A percentile compares a stretch with the other conserved stretches of the same genome.
phyloP scores from a whole-genome alignment of 2,329 filamentous ascomycete species.

The Zymoseptoria pseudotritici region DNA sequence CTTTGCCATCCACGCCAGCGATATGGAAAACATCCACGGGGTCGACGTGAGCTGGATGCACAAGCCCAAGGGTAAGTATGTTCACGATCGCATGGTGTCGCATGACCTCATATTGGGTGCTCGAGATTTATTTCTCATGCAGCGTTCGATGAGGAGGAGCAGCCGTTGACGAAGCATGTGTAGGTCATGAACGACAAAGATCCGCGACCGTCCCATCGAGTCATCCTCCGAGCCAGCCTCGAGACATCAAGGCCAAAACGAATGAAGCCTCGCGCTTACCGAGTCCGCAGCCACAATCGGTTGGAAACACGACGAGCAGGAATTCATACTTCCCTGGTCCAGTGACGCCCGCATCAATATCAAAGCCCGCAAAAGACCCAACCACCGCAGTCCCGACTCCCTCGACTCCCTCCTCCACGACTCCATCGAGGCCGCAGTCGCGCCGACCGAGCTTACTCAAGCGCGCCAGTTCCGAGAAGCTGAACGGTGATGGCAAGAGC shows the following conservation, averaged over 20 bases:
- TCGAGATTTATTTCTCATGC: not conserved
- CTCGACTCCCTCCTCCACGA: slow-evolving; percentile 10
- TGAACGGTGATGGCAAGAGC: slow-evolving; percentile 16
- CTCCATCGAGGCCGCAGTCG: slow-evolving; percentile 6
- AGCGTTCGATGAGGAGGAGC: not conserved
- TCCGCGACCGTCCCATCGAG: slow-evolving; percentile 5
- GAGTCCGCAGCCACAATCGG: slow-evolving; percentile 1
- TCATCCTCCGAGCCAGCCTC: not conserved
- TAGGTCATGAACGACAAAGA: slow-evolving; percentile 1
- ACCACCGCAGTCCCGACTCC: slow-evolving; percentile 15
- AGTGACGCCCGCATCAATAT: slow-evolving; percentile 17
- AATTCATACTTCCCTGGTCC: slow-evolving; percentile 14
- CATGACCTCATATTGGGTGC: slow-evolving; percentile 2
- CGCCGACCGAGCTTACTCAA: slow-evolving; percentile 37
- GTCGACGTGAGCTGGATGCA: slow-evolving; percentile 18
- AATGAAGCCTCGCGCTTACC: slow-evolving; percentile 2
- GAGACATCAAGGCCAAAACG: slow-evolving; percentile 1
- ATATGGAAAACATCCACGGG: slow-evolving; percentile 19
- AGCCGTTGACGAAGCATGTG: not conserved
- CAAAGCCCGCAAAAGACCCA: slow-evolving; percentile 17
- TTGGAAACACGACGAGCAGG: slow-evolving; percentile 2
- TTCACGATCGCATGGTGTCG: not conserved
- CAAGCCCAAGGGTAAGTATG: slow-evolving; percentile 12
- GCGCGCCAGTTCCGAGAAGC: slow-evolving; percentile 35
- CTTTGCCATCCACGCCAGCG: slow-evolving; percentile 5